A percentile compares a stretch with the other conserved stretches of the same genome.
phyloP scores from a whole-genome alignment of 306 rosid genomes.

The Aeschynomene evenia region DNA sequence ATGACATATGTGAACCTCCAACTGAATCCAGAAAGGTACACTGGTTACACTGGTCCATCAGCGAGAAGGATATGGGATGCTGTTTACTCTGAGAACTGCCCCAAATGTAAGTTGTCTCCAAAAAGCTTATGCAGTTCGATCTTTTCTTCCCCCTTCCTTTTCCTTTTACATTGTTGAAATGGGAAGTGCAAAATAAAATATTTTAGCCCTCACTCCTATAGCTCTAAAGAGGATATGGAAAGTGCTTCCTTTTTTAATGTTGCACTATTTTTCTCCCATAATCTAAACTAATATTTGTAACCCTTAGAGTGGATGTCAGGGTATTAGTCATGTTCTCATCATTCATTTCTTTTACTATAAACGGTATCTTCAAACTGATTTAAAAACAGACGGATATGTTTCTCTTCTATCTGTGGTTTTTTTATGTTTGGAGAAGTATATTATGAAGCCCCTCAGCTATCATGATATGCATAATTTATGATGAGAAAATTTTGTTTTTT shows the following conservation, averaged over 20 bases:
- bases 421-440: slow-evolving; percentile 8
- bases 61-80: slow-evolving; percentile 98
- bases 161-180: not conserved
- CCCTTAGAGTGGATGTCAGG: not conserved
- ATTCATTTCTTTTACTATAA: slow-evolving; percentile 10
- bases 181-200: not conserved
- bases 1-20: slow-evolving; percentile 96
- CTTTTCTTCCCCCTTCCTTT: not conserved
- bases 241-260: not conserved
- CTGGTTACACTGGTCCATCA: slow-evolving; percentile 90
- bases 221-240: not conserved
- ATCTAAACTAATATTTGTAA: not conserved
- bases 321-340: not conserved
- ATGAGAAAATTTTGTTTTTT: slow-evolving; percentile 13
- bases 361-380: not conserved
- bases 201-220: not conserved
- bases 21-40: slow-evolving; percentile 91
- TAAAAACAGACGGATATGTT: not conserved
- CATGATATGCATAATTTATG: not conserved
- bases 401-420: not conserved
- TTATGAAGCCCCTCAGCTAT: slow-evolving; percentile 21
- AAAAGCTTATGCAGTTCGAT: not conserved
- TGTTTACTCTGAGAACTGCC: slow-evolving; percentile 90
- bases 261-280: too few relatives aligned
- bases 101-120: slow-evolving; percentile 67